Percentiles rank a stretch among this genome's conserved stretches.
phyloP scores from a whole-genome alignment of 768 basidiomycete species.

The Lentinula sp. region DNA sequence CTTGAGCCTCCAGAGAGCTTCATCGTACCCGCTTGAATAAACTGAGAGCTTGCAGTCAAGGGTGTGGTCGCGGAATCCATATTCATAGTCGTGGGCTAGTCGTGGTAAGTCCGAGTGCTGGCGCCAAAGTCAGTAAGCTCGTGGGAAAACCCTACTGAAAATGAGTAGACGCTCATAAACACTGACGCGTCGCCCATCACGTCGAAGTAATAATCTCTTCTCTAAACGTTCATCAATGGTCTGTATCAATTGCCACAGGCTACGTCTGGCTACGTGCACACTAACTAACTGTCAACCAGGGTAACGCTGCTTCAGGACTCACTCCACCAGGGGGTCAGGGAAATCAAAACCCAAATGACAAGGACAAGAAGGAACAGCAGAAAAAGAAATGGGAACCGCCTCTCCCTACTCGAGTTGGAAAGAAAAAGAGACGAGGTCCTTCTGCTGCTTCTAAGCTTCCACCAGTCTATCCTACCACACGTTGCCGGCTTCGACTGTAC shows the following conservation, averaged over 20 bases:
- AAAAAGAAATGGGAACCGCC: constrained; percentile 99
- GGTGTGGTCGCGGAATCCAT: constrained; percentile 44
- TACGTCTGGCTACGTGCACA: too few relatives aligned
- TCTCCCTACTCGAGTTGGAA: constrained; percentile 92
- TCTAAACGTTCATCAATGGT: constrained; percentile 10
- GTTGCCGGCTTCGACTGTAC: constrained; percentile 90
- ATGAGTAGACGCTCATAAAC: constrained; percentile 14
- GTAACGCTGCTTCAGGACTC: constrained; percentile 67
- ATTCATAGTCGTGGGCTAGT: constrained; percentile 1
- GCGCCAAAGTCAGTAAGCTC: constrained; percentile 13
- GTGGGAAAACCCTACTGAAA: constrained; percentile 12
- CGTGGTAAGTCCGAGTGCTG: background rate
- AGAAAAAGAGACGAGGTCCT: constrained; percentile 95
- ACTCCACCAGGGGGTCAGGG: constrained; percentile 30
- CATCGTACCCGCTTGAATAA: constrained; percentile 71
- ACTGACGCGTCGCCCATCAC: constrained; percentile 46
- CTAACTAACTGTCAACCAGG: constrained; percentile 33
- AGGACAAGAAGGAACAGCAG: constrained; percentile 43
- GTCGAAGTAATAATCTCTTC: background rate
- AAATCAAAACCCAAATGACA: constrained; percentile 21
- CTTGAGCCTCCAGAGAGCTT: background rate
- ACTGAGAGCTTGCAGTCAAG: constrained; percentile 61
- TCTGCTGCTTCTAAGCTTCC: constrained; percentile 88
- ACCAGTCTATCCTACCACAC: constrained; percentile 87
- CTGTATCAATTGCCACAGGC: constrained; percentile 3